Conservation (phyloP, 1,139 yeast genomes). For the Ogataea hybrid region DNA sequence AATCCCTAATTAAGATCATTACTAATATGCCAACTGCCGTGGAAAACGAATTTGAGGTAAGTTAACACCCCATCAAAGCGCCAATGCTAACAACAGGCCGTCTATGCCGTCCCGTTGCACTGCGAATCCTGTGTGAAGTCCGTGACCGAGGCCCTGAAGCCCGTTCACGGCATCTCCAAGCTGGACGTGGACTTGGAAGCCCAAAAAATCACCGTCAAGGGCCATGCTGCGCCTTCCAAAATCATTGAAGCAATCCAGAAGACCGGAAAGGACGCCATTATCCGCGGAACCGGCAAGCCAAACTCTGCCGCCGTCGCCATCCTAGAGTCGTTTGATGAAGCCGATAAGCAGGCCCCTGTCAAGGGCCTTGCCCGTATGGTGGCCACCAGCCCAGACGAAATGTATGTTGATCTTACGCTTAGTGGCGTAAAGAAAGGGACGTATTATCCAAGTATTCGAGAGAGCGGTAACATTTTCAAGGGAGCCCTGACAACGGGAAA, state of each 20-base stretch:
- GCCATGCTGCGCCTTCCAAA: slow-evolving; percentile 66
- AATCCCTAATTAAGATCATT: neutral
- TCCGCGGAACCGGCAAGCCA: slow-evolving; percentile 86
- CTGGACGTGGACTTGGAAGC: slow-evolving; percentile 51
- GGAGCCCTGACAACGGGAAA: slow-evolving; percentile 74
- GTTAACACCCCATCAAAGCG: slow-evolving; percentile 2
- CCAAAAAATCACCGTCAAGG: slow-evolving; percentile 63
- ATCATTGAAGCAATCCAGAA: slow-evolving; percentile 63
- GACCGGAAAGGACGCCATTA: slow-evolving; percentile 84
- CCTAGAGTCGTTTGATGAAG: slow-evolving; percentile 63
- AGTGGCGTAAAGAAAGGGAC: slow-evolving; percentile 62
- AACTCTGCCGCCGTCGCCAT: slow-evolving; percentile 92
- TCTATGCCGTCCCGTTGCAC: slow-evolving; percentile 76
- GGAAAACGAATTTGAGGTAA: slow-evolving; percentile 23
- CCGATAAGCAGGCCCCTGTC: slow-evolving; percentile 57
- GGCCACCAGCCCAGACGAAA: slow-evolving; percentile 49
- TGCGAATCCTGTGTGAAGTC: slow-evolving; percentile 69
- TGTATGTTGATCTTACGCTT: slow-evolving; percentile 74
- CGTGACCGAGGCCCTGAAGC: slow-evolving; percentile 50
- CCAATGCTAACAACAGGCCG: slow-evolving; percentile 41
- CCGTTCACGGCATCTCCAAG: slow-evolving; percentile 45
- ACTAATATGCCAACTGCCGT: slow-evolving; percentile 18
- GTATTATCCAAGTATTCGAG: slow-evolving; percentile 68
- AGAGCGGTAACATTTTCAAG: slow-evolving; percentile 70
- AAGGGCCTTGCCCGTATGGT: slow-evolving; percentile 88